These are phyloP conservation scores for Diaporthe caulivora DNA, from an alignment of 2,329 filamentous ascomycete genomes.

Conservation along the genomic window DNA sequence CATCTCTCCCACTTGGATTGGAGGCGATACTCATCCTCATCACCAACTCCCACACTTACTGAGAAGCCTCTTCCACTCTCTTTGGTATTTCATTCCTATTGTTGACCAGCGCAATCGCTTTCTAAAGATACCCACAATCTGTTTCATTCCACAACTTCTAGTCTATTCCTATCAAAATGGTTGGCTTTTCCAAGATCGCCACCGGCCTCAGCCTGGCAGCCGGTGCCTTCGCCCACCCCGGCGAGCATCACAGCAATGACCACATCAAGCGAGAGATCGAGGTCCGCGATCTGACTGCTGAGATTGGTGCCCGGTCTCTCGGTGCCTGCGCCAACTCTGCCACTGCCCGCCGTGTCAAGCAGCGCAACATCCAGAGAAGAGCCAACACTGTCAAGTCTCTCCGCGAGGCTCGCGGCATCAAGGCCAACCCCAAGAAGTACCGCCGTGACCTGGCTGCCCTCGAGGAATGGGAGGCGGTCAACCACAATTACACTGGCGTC, in stretches of 20 bases:
- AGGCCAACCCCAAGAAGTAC: slow-evolving; percentile 47
- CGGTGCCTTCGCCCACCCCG: slow-evolving; percentile 49
- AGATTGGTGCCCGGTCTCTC: slow-evolving; percentile 47
- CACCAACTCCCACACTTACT: slow-evolving; percentile 21
- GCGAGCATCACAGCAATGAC: slow-evolving; percentile 46
- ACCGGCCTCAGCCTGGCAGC: slow-evolving; percentile 40
- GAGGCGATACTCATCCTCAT: slow-evolving; percentile 5
- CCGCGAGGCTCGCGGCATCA: slow-evolving; percentile 53
- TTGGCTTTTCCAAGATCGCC: slow-evolving; percentile 33
- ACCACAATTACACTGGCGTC: slow-evolving; percentile 49
- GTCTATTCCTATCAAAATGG: slow-evolving; percentile 25
- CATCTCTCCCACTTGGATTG: neutral
- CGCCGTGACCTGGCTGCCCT: slow-evolving; percentile 50
- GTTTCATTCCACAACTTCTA: neutral
- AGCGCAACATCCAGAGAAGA: slow-evolving; percentile 56
- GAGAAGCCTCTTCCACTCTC: neutral
- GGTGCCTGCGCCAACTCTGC: slow-evolving; percentile 47
- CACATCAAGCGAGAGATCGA: slow-evolving; percentile 51
- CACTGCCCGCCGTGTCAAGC: slow-evolving; percentile 53
- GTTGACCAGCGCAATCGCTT: neutral
- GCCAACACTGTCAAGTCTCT: slow-evolving; percentile 53
- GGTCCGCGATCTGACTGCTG: slow-evolving; percentile 49
- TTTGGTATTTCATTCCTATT: neutral
- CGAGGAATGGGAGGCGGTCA: slow-evolving; percentile 49
- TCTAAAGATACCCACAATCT: neutral